phyloP scores from a whole-genome alignment of 1,284 basidiomycete species.

The Boletellus deceptivus region DNA sequence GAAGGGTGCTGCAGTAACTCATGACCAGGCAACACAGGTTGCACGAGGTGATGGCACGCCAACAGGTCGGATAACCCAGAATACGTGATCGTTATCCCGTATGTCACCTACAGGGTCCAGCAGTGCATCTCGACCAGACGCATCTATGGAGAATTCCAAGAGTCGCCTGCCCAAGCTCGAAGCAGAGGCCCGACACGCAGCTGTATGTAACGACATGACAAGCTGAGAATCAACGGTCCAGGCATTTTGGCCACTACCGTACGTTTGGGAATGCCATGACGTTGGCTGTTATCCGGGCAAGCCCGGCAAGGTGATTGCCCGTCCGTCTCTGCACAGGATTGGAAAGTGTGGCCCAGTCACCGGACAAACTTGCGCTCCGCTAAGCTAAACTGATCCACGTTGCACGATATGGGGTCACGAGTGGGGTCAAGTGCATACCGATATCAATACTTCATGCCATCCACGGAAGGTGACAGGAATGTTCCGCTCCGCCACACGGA shows the following conservation, averaged over 20 bases:
- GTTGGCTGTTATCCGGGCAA: slow-evolving; percentile 1
- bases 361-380: slow-evolving; percentile 3
- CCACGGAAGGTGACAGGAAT: slow-evolving; percentile 1
- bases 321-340: slow-evolving; percentile 8
- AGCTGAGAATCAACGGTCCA: background rate
- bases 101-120: background rate
- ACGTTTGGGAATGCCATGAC: slow-evolving; percentile 13
- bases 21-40: slow-evolving; percentile 1
- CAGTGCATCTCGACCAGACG: background rate
- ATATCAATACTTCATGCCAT: slow-evolving; percentile 2
- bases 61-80: background rate
- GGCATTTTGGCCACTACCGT: slow-evolving; percentile 5
- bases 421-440: slow-evolving; percentile 1
- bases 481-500: slow-evolving; percentile 11
- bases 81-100: background rate
- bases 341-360: slow-evolving; percentile 11
- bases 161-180: slow-evolving; percentile 3
- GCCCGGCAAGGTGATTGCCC: slow-evolving; percentile 11
- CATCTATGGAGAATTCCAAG: slow-evolving; percentile 4
- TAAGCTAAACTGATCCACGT: slow-evolving; percentile 10
- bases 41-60: background rate
- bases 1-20: background rate
- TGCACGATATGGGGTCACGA: slow-evolving; percentile 3
- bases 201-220: slow-evolving; percentile 7
- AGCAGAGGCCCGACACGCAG: background rate